Percentiles rank a stretch among this genome's conserved stretches.
These are phyloP conservation scores for Ceratobasidium sp. DNA, from an alignment of 1,284 basidiomycete genomes.

Conservation along the genomic window DNA sequence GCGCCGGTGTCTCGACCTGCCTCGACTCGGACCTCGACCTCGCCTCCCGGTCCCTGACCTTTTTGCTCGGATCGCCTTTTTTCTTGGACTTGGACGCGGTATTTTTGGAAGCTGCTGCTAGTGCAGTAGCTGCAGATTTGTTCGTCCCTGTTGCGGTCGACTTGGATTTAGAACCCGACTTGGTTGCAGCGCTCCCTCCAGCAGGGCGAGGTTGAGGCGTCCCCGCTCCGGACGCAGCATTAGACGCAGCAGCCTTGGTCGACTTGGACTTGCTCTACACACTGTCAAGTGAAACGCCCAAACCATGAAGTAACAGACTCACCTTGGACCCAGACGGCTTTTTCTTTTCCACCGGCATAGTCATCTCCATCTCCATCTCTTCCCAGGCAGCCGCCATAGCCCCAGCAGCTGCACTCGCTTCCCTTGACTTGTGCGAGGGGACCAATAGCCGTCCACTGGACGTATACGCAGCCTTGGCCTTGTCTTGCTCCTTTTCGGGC, in stretches of 20 bases:
- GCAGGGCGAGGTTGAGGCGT: constrained; percentile 32
- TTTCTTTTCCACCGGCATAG: constrained; percentile 1
- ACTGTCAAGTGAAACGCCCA: background rate
- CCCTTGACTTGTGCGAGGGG: constrained; percentile 33
- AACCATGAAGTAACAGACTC: background rate
- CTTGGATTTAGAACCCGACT: constrained; percentile 33
- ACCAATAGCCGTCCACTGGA: constrained; percentile 30
- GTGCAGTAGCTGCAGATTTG: constrained; percentile 31
- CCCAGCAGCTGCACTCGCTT: constrained; percentile 26
- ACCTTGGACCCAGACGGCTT: constrained; percentile 28
- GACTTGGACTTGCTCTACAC: constrained; percentile 20
- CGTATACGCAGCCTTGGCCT: constrained; percentile 27
- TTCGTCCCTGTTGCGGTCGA: constrained; percentile 10
- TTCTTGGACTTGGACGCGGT: constrained; percentile 34
- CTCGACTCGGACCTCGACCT: constrained; percentile 34
- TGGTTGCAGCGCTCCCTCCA: background rate
- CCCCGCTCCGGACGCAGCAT: constrained; percentile 9
- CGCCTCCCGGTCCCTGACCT: constrained; percentile 25
- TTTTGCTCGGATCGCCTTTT: constrained; percentile 22
- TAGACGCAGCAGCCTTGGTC: constrained; percentile 22
- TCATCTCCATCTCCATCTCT: constrained; percentile 29
- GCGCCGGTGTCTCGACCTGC: constrained; percentile 30
- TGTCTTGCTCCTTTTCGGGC: background rate
- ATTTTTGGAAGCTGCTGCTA: constrained; percentile 28
- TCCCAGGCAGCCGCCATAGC: constrained; percentile 31